These are phyloP conservation scores for Rhizophora apiculata DNA, from an alignment of 345 rosid species.

Conservation along the genomic window DNA sequence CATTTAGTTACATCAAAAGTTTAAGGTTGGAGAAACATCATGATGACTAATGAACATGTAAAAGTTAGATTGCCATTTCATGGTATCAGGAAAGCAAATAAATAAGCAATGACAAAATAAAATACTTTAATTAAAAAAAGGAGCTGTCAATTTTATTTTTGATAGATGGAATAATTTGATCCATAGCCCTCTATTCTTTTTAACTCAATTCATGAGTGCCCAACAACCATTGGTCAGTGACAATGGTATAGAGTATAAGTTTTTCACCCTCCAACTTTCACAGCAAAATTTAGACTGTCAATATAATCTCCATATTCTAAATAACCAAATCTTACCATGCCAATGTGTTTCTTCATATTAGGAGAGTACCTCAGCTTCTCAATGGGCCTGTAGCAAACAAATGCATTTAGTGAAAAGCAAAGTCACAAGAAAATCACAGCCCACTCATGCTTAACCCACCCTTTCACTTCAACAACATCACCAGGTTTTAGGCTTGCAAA, in stretches of 20 bases:
- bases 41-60: not conserved
- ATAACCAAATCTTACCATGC: conserved; percentile 64
- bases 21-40: not conserved
- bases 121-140: not conserved
- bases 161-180: not conserved
- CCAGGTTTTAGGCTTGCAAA: conserved; percentile 92
- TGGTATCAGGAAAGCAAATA: not conserved
- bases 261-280: not conserved
- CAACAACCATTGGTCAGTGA: not conserved
- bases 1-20: conserved; percentile 5
- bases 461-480: conserved; percentile 87
- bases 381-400: conserved; percentile 68
- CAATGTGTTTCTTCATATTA: conserved; percentile 95
- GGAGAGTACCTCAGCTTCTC: conserved; percentile 85
- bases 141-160: not conserved
- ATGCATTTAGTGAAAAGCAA: conserved; percentile 10
- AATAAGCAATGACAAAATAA: not conserved
- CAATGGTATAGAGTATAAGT: not conserved
- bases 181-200: not conserved
- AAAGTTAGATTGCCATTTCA: not conserved
- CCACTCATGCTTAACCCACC: conserved; percentile 36
- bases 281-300: not conserved
- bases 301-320: not conserved
- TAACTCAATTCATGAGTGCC: not conserved
- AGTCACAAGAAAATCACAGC: not conserved